Evolutionary conservation across 139 green algal genomes (phyloP).

Genomic region (Tetraselmis striata): DNA sequence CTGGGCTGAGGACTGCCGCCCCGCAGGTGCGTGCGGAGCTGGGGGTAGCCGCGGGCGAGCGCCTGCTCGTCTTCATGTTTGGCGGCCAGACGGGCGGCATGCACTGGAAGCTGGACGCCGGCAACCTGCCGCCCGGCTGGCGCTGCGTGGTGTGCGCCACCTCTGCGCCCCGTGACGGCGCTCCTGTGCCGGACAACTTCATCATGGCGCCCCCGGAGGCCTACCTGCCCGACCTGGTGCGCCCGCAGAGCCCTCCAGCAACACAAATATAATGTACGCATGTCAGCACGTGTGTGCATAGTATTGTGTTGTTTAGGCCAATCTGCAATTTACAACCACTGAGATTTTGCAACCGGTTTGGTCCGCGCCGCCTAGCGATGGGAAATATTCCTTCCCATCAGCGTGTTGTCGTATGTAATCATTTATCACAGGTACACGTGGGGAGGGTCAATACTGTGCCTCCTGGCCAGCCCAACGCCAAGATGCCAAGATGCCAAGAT

Average conservation of each 20-base stretch:
- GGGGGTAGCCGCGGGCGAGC: constrained; percentile 26
- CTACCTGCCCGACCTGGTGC: constrained; percentile 55
- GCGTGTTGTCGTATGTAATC: too few relatives aligned
- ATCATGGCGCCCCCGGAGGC: constrained; percentile 33
- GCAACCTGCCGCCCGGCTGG: constrained; percentile 53
- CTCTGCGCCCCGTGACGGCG: constrained; percentile 2
- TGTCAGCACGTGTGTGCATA: not conserved
- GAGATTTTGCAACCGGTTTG: too few relatives aligned
- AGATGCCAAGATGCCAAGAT: too few relatives aligned
- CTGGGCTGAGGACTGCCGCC: too few relatives aligned
- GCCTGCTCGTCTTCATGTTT: constrained; percentile 42
- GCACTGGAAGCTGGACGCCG: constrained; percentile 28
- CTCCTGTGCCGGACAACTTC: constrained; percentile 34
- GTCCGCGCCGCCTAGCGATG: too few relatives aligned
- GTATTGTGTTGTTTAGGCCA: not conserved
- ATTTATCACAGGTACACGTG: too few relatives aligned
- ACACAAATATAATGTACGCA: too few relatives aligned
- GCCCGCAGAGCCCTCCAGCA: too few relatives aligned
- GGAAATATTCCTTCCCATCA: too few relatives aligned
- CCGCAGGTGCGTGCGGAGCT: constrained; percentile 33
- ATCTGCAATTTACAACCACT: too few relatives aligned
- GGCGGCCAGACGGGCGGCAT: constrained; percentile 33
- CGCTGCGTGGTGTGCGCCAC: constrained; percentile 45
- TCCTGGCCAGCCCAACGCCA: too few relatives aligned
- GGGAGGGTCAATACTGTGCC: too few relatives aligned